Evolutionary conservation across 2,329 filamentous ascomycete genomes (phyloP).

Genomic region (Alternaria novae-zelandiae): DNA sequence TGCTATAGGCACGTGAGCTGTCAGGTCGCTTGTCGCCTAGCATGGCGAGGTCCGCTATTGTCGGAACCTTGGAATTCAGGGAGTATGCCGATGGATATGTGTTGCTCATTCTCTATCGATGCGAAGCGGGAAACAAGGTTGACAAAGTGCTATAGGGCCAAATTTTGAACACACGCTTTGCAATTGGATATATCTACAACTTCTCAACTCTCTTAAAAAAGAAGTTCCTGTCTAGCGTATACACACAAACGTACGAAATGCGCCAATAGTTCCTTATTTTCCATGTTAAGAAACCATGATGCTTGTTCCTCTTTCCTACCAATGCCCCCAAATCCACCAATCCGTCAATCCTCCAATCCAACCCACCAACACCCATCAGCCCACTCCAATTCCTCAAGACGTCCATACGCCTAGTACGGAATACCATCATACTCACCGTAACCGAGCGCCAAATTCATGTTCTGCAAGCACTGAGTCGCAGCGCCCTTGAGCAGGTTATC

Average conservation of each 20-base stretch:
- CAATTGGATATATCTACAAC: conserved; percentile 18
- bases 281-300: background rate
- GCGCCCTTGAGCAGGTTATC: conserved; percentile 95
- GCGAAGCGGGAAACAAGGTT: too few species aligned
- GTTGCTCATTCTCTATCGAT: too few species aligned
- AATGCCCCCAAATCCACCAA: background rate
- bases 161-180: background rate
- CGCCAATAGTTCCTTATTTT: conserved; percentile 1
- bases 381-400: background rate
- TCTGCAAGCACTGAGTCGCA: conserved; percentile 91
- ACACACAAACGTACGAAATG: conserved; percentile 1
- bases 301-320: background rate
- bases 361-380: background rate
- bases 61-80: too few species aligned
- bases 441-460: conserved; percentile 91
- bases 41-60: conserved; percentile 6
- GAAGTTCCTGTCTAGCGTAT: conserved; percentile 1
- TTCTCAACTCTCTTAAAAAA: conserved; percentile 1
- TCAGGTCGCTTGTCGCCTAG: background rate
- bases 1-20: conserved; percentile 7
- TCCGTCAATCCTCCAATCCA: background rate
- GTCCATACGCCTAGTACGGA: conserved; percentile 53
- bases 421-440: conserved; percentile 91
- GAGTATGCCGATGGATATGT: too few species aligned
- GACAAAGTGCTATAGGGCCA: too few species aligned